A percentile compares a stretch with the other conserved stretches of the same genome.
phyloP scores from a whole-genome alignment of 805 yeast species.

The Cyberlindnera galapagoensis region DNA sequence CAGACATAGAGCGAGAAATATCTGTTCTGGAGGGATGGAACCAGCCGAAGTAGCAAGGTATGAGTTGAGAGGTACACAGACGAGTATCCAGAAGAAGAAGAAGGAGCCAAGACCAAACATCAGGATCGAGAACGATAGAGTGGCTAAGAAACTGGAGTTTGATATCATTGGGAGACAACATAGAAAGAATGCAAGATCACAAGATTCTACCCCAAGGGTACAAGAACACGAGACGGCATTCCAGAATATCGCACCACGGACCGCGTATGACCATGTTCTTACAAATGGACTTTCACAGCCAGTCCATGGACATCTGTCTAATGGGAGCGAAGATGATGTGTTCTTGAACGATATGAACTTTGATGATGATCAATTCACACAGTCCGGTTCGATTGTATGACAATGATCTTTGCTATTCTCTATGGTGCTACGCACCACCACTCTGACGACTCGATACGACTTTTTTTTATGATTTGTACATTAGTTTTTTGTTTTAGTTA shows the following conservation, averaged over 20 bases:
- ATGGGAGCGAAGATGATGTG: constrained; percentile 12
- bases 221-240: too few relatives aligned
- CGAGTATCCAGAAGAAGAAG: constrained; percentile 13
- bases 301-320: not conserved
- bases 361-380: constrained; percentile 2
- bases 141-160: constrained; percentile 18
- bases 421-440: too few relatives aligned
- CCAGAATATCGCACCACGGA: too few relatives aligned
- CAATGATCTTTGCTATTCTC: too few relatives aligned
- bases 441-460: too few relatives aligned
- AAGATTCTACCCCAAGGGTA: not conserved
- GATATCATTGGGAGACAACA: constrained; percentile 7
- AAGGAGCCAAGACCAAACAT: constrained; percentile 5
- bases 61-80: constrained; percentile 8
- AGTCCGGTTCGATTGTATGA: not conserved
- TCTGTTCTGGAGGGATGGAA: constrained; percentile 68
- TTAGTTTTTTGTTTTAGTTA: not conserved
- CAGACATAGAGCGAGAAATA: constrained; percentile 72
- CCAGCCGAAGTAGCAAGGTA: constrained; percentile 8
- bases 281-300: too few relatives aligned
- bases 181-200: not conserved
- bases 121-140: constrained; percentile 14
- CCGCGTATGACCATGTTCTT: too few relatives aligned
- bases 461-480: not conserved
- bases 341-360: constrained; percentile 16